Percentiles rank a stretch among this genome's conserved stretches.
phyloP scores from a whole-genome alignment of 2,329 filamentous ascomycete genomes.

The Arthrobotrys conoides region DNA sequence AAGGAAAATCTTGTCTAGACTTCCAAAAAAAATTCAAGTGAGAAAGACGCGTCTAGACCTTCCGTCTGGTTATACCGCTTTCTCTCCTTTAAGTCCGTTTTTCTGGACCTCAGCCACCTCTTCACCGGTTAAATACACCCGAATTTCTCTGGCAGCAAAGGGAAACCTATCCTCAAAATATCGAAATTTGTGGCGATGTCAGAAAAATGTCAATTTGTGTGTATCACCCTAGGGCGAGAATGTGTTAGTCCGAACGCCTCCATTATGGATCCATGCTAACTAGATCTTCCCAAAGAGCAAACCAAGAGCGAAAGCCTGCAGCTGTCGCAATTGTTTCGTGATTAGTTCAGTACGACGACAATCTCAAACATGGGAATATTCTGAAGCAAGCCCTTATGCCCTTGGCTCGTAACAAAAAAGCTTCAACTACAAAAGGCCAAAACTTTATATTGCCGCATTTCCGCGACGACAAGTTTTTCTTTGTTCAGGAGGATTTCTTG shows the following conservation, averaged over 20 bases:
- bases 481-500: background rate
- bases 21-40: background rate
- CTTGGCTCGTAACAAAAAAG: constrained; percentile 5
- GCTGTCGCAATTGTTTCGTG: constrained; percentile 45
- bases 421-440: constrained; percentile 1
- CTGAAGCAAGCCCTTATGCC: background rate
- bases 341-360: background rate
- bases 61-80: background rate
- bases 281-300: constrained; percentile 19
- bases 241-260: constrained; percentile 10
- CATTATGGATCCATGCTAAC: no score
- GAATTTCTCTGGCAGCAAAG: background rate
- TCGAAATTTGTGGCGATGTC: constrained; percentile 23
- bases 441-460: constrained; percentile 15
- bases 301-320: constrained; percentile 9
- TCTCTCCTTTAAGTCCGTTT: constrained; percentile 1
- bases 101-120: background rate
- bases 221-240: constrained; percentile 16
- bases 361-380: constrained; percentile 14
- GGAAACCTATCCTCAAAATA: background rate
- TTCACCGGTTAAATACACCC: constrained; percentile 9
- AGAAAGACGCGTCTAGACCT: constrained; percentile 35
- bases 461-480: constrained; percentile 18
- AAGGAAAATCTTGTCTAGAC: constrained; percentile 29
- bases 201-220: background rate